Evolutionary conservation across 257 asterid genomes (phyloP).

Genomic region (Scutellaria galericulata): DNA sequence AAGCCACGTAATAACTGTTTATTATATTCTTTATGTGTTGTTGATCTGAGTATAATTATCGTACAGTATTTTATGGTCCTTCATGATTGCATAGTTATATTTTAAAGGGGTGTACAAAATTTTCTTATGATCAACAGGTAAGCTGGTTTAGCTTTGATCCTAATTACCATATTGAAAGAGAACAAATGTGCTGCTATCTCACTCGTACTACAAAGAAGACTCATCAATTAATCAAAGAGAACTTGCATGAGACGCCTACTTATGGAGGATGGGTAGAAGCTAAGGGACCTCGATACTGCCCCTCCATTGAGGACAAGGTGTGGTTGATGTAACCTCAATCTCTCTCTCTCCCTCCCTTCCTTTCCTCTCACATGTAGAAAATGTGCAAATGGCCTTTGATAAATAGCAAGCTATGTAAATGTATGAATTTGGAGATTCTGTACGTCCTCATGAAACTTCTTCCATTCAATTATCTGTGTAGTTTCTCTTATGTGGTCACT

Average conservation of each 20-base stretch:
- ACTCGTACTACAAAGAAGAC: slow-evolving; percentile 92
- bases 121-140: slow-evolving; percentile 57
- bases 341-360: slow-evolving; percentile 19
- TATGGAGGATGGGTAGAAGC: slow-evolving; percentile 99
- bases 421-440: slow-evolving; percentile 24
- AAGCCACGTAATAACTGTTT: background rate
- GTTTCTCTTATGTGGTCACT: slow-evolving; percentile 33
- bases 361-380: slow-evolving; percentile 17
- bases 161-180: slow-evolving; percentile 75
- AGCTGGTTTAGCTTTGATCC: slow-evolving; percentile 99
- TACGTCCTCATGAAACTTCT: slow-evolving; percentile 23
- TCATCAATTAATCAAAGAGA: slow-evolving; percentile 81
- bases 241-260: slow-evolving; percentile 97
- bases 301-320: slow-evolving; percentile 98
- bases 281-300: slow-evolving; percentile 99
- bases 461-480: background rate
- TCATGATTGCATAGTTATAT: slow-evolving; percentile 9
- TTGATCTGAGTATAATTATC: slow-evolving; percentile 28
- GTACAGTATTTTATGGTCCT: background rate
- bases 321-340: slow-evolving; percentile 23
- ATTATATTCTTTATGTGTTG: background rate
- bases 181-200: slow-evolving; percentile 96
- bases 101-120: slow-evolving; percentile 27
- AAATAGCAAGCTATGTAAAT: slow-evolving; percentile 13
- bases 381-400: slow-evolving; percentile 5